Conservation (phyloP, 495 filamentous ascomycete genomes). For the Penicillium malachiteum region DNA sequence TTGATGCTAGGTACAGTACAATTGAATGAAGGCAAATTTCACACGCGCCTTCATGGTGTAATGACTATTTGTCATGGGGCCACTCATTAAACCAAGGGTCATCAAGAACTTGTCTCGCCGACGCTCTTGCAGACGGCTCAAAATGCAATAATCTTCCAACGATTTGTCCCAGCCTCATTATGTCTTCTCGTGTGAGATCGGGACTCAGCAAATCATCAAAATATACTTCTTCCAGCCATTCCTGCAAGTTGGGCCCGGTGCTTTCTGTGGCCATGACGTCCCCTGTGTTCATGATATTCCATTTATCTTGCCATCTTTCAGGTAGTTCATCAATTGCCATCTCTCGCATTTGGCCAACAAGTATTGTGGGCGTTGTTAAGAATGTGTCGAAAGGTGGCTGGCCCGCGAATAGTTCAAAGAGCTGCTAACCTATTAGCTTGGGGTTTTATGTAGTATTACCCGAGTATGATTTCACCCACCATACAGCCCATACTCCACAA, state of each 20-base stretch:
- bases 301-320: constrained; percentile 29
- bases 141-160: constrained; percentile 32
- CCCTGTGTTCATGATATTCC: constrained; percentile 22
- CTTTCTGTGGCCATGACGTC: constrained; percentile 11
- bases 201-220: constrained; percentile 24
- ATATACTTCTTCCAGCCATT: constrained; percentile 40
- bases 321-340: constrained; percentile 33
- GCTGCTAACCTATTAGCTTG: constrained; percentile 26
- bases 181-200: constrained; percentile 31
- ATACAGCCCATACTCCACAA: constrained; percentile 45
- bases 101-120: constrained; percentile 31
- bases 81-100: constrained; percentile 35
- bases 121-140: constrained; percentile 34
- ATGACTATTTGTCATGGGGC: background rate
- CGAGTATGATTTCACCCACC: constrained; percentile 25
- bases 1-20: too few relatives aligned
- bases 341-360: constrained; percentile 35
- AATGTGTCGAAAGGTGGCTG: constrained; percentile 39
- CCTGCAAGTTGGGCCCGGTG: constrained; percentile 24
- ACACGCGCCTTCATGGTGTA: background rate
- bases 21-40: too few relatives aligned
- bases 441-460: background rate
- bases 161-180: constrained; percentile 30
- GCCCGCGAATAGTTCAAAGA: constrained; percentile 40
- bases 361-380: constrained; percentile 28